Evolutionary conservation across 768 basidiomycete species (phyloP), one percentile per base, ranked within the genome.

Genomic region (Podaxis sp.): DNA sequence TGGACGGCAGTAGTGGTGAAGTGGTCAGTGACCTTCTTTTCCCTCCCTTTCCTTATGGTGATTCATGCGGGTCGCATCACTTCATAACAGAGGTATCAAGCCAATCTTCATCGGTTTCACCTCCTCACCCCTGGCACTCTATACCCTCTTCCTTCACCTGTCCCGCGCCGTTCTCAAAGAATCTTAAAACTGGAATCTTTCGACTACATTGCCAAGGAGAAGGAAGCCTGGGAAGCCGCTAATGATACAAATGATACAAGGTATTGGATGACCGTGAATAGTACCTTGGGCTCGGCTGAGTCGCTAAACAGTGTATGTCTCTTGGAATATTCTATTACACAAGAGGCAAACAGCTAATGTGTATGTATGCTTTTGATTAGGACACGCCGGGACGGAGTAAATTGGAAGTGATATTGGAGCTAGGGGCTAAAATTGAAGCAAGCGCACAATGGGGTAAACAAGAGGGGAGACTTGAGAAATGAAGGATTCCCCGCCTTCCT

Each of bases 181-280:
- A 77, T 93, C 13, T 87, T 81, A 77, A 99, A 99, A 75, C 93
- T 95, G 2, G 84, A 87, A 33, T 94, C 90, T 76, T 99, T 95
- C 72, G 87, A 89, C 33, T 76, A 75, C 46, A 76, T 87, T 13
- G 75, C 77, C 30, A 80, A 76, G 69, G 84, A 86, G 69, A 82
- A 84, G 63, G 82, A 84, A n/a, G 86, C 86, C 2, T 81, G 81
- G 74, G 85, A 82, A 57, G 85, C 80, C 20, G 78, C 91, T 37
- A 75, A 79, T 57, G 82, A 85, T 66, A 82, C n/a, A n/a, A n/a
- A n/a, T n/a, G n/a, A n/a, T n/a, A n/a, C 84, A 0, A 76, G 77
- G 55, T 76, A 75, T 49, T 92, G 92, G 92, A 73, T 90, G 17
- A 72, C 77, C 30, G n/a, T 37, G 2, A 13, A 74, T 71, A 40